Evolutionary conservation across 371 early-diverging fungal species (phyloP).

Genomic region (Fennellomyces sp.): DNA sequence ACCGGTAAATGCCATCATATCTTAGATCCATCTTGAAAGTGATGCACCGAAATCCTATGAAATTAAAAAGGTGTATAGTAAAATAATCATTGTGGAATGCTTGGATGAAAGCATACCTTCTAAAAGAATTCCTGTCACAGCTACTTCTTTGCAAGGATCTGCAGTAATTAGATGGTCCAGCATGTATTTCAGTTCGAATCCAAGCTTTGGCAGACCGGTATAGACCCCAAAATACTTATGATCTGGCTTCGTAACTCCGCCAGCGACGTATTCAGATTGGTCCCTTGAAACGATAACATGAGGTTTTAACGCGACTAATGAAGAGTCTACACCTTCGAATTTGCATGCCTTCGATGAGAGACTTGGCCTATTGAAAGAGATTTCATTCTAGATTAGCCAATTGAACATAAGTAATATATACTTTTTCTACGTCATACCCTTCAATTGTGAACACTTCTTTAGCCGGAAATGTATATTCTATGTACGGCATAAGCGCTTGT

Average conservation of each 20-base stretch:
- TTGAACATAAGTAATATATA: not conserved
- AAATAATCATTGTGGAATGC: too few species aligned
- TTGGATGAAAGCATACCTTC: too few species aligned
- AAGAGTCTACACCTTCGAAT: not conserved
- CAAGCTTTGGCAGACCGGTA: slow-evolving; percentile 7
- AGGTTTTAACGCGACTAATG: not conserved
- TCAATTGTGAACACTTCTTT: not conserved
- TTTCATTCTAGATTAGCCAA: not conserved
- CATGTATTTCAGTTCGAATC: not conserved
- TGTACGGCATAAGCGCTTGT: too few species aligned
- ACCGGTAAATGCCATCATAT: slow-evolving; percentile 3
- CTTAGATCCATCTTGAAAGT: slow-evolving; percentile 4
- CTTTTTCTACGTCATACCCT: too few species aligned
- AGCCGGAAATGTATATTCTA: not conserved
- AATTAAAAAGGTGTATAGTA: too few species aligned
- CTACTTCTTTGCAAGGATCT: slow-evolving; percentile 1
- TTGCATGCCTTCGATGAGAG: not conserved
- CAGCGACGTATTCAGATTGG: not conserved
- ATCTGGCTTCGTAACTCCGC: not conserved
- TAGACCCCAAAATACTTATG: not conserved
- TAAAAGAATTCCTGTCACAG: not conserved
- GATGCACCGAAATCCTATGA: too few species aligned
- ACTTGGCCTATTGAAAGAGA: not conserved
- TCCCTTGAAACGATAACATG: not conserved
- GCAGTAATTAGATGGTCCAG: slow-evolving; percentile 1